Conservation (phyloP, 768 basidiomycete species). For the Lactarius psammicola region DNA sequence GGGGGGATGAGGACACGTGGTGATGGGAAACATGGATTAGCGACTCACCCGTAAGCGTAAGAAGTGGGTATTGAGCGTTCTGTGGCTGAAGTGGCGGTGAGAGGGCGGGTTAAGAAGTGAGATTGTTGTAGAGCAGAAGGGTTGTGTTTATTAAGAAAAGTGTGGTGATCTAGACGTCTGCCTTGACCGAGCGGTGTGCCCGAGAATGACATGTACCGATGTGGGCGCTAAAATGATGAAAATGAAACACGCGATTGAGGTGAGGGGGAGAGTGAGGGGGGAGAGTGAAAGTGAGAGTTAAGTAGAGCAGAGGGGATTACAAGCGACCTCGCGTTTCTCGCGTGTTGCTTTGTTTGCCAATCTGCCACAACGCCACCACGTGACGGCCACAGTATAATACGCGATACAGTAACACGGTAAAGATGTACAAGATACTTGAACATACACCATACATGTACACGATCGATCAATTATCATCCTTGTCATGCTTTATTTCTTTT, state of each 20-base stretch:
- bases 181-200: slow-evolving; percentile 80
- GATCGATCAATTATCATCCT: background rate
- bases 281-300: background rate
- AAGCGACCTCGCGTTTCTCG: slow-evolving; percentile 19
- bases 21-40: slow-evolving; percentile 28
- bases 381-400: background rate
- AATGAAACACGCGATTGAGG: slow-evolving; percentile 16
- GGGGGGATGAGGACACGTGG: slow-evolving; percentile 30
- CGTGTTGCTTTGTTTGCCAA: slow-evolving; percentile 25
- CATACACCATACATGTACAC: background rate
- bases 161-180: slow-evolving; percentile 79
- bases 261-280: slow-evolving; percentile 4
- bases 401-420: no score
- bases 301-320: background rate
- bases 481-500: no score
- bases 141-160: slow-evolving; percentile 64
- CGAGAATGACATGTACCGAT: slow-evolving; percentile 75
- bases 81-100: slow-evolving; percentile 31
- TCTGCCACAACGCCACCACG: slow-evolving; percentile 5
- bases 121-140: slow-evolving; percentile 37
- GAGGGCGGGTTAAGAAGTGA: slow-evolving; percentile 33
- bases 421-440: background rate
- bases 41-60: slow-evolving; percentile 67
- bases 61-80: slow-evolving; percentile 50
- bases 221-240: slow-evolving; percentile 15